Conservation (phyloP, 495 filamentous ascomycete genomes). For the Talaromyces wortmannii region DNA sequence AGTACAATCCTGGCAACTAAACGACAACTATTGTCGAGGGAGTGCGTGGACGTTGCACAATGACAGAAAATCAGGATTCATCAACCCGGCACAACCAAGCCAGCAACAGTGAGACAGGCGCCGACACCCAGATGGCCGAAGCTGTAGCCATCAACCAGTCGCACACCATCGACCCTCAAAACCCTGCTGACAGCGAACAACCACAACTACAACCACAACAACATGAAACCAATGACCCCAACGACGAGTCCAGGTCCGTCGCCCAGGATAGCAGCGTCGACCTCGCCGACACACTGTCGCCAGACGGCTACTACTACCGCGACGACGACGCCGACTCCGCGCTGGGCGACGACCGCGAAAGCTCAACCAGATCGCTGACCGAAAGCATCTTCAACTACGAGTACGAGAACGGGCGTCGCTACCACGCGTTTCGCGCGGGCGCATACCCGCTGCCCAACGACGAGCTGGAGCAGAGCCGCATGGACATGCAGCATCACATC, state of each 20-base stretch:
- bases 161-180: not conserved
- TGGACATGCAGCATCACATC: conserved; percentile 54
- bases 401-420: conserved; percentile 56
- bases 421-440: conserved; percentile 55
- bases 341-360: conserved; percentile 2
- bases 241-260: not conserved
- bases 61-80: too few species aligned
- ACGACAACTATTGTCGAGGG: too few species aligned
- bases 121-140: too few species aligned
- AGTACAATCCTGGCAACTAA: too few species aligned
- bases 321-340: conserved; percentile 6
- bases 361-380: conserved; percentile 11
- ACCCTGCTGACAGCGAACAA: not conserved
- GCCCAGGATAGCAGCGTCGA: not conserved
- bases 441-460: conserved; percentile 58
- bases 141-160: too few species aligned
- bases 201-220: not conserved
- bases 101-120: too few species aligned
- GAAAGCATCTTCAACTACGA: conserved; percentile 19
- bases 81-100: too few species aligned
- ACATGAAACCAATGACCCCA: not conserved
- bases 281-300: not conserved
- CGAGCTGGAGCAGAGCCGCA: conserved; percentile 54
- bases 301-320: not conserved
- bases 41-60: too few species aligned